Base-by-base conservation (phyloP, 2,329 filamentous ascomycete species). In the Claviceps humidiphila region DNA sequence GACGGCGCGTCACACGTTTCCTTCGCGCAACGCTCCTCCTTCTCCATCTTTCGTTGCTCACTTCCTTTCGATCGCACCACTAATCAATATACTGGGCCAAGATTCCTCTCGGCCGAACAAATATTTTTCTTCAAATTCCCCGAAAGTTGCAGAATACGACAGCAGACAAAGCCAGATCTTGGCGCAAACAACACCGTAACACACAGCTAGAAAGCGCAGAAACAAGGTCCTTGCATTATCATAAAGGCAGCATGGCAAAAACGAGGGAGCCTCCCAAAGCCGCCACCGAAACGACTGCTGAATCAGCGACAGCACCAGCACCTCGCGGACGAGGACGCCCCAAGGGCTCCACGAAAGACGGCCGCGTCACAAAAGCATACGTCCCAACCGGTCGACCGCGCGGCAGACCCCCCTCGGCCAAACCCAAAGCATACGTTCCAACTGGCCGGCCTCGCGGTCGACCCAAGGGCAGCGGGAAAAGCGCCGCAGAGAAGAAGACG, bases 361-460 rank as follows among this genome's bases (percentile, higher is more conserved):
- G 42, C 2, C 20, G 41, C 17, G 47, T 71, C 37, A 61, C 63
- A 55, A 72, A 71, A 61, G 53, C 65, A 56, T 64, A 65, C 47
- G 60, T 56, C 1, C 63, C 68, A 5, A 63, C 68, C 3, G 71
- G 72, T 46, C 66, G 70, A 3, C 68, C 69, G 17, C 71, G 69
- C 20, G 73, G 72, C 47, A 70, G 72, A 42, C 72, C 72, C 38
- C 68, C 64, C 51, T 68, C 67, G 45, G 63, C 60, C 5, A 65
- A 59, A 17, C 58, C 60, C 34, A 63, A 65, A 56, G 24, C 53
- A 22, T 61, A 61, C 22, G 49, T 61, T 3, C 66, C 71, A 24
- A 68, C 66, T 1, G 73, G 73, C 37, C 67, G 70, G n/a, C 71
- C 71, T 42, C 71, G 74, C n/a, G 73, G 73, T 30, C 70, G 73